Evolutionary conservation across 768 basidiomycete species (phyloP).

Genomic region (Boletales sp.): DNA sequence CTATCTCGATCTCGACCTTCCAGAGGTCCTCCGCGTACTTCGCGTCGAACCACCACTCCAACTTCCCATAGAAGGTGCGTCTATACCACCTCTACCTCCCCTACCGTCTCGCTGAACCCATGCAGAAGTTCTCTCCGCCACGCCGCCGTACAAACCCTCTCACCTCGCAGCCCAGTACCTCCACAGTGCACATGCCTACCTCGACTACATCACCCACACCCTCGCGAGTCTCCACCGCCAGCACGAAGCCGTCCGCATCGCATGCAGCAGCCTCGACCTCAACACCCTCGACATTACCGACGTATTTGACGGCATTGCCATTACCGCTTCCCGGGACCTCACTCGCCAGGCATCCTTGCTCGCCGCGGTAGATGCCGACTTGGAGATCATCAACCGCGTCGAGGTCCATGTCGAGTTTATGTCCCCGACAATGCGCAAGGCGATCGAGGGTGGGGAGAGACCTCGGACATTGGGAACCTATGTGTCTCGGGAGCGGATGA

Average conservation of each 20-base stretch:
- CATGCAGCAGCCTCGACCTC: conserved; percentile 67
- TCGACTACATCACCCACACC: conserved; percentile 54
- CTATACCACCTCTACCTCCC: neutral
- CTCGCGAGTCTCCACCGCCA: conserved; percentile 58
- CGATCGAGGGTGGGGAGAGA: conserved; percentile 67
- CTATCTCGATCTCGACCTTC: conserved; percentile 67
- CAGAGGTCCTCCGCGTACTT: conserved; percentile 64
- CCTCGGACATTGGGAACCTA: conserved; percentile 76
- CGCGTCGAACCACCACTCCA: conserved; percentile 58
- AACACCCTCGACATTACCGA: conserved; percentile 69
- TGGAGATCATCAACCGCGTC: conserved; percentile 66
- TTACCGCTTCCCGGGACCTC: conserved; percentile 56
- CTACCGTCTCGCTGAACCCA: neutral
- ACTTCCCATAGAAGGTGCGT: conserved; percentile 67
- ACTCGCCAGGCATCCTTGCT: conserved; percentile 63
- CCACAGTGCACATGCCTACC: conserved; percentile 59
- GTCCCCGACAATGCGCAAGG: conserved; percentile 59
- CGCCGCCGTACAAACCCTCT: conserved; percentile 68
- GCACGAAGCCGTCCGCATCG: conserved; percentile 67
- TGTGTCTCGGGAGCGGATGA: conserved; percentile 76
- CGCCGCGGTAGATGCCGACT: conserved; percentile 61
- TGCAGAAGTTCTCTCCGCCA: conserved; percentile 58
- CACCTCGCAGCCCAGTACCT: conserved; percentile 66
- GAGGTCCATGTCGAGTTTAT: conserved; percentile 74
- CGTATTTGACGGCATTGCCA: conserved; percentile 61